phyloP scores from a whole-genome alignment of 768 basidiomycete genomes.

The Leucogyrophana mollusca region DNA sequence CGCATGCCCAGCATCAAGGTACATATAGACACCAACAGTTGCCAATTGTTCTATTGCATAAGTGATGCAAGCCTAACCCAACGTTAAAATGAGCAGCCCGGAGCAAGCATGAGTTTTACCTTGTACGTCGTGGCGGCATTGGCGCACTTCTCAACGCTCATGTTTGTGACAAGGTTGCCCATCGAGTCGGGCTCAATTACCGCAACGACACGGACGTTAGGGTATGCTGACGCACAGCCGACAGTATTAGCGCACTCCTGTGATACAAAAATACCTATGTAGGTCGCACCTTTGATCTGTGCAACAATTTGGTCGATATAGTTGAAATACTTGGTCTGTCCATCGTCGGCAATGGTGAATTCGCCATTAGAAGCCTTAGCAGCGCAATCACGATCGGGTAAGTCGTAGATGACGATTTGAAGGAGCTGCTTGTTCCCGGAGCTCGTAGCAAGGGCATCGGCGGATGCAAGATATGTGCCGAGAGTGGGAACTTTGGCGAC shows the following conservation, averaged over 20 bases:
- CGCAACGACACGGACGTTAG: conserved; percentile 60
- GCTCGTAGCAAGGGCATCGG: conserved; percentile 42
- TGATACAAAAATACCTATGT: neutral
- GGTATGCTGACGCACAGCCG: conserved; percentile 37
- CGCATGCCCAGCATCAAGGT: conserved; percentile 63
- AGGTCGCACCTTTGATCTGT: conserved; percentile 45
- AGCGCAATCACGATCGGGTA: conserved; percentile 67
- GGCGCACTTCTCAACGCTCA: conserved; percentile 55
- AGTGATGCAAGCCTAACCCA: conserved; percentile 6
- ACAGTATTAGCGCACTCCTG: neutral
- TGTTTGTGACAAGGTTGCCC: conserved; percentile 68
- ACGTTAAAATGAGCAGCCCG: neutral
- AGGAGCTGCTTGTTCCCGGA: conserved; percentile 45
- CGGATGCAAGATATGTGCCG: conserved; percentile 57
- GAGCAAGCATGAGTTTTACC: conserved; percentile 18
- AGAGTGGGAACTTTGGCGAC: conserved; percentile 54
- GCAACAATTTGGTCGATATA: conserved; percentile 66
- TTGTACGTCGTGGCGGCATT: conserved; percentile 53
- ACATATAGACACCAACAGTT: conserved; percentile 55
- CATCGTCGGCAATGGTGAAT: conserved; percentile 56
- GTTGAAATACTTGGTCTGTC: conserved; percentile 50
- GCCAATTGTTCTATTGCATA: conserved; percentile 35
- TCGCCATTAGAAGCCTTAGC: conserved; percentile 67
- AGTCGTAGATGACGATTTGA: conserved; percentile 45
- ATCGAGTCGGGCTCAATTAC: conserved; percentile 69